These are phyloP conservation scores for Saccharomycopsis fodiens DNA, from an alignment of 805 yeast species.

Conservation along the genomic window DNA sequence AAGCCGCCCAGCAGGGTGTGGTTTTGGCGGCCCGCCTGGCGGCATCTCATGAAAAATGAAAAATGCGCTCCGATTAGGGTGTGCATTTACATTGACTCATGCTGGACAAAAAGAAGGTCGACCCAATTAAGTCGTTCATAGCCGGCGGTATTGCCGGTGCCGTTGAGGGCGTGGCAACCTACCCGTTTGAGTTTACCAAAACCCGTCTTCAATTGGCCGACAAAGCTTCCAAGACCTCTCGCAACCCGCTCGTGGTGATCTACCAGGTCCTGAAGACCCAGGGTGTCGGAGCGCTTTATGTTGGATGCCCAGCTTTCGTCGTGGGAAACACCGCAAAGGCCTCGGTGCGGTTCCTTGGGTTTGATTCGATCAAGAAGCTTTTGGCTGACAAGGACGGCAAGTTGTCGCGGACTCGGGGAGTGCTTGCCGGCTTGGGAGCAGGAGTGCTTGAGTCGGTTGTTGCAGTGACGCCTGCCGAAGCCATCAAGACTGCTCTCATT, in stretches of 20 bases:
- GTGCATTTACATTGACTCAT: too few species aligned
- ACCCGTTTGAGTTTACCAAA: constrained; percentile 96
- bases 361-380: constrained; percentile 73
- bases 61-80: too few species aligned
- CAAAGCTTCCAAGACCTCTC: constrained; percentile 53
- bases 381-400: constrained; percentile 81
- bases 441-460: constrained; percentile 86
- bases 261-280: constrained; percentile 67
- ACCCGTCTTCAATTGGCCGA: constrained; percentile 81
- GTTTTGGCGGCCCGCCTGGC: too few species aligned
- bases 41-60: too few species aligned
- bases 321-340: constrained; percentile 96
- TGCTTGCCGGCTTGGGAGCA: constrained; percentile 95
- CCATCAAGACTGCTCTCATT: constrained; percentile 90
- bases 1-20: too few species aligned
- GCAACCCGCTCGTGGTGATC: constrained; percentile 80
- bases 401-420: constrained; percentile 84
- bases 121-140: constrained; percentile 73
- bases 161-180: constrained; percentile 83
- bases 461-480: constrained; percentile 96
- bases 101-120: constrained; percentile 34
- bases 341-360: constrained; percentile 89
- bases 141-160: constrained; percentile 99
- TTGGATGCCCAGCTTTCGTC: constrained; percentile 95
- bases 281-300: constrained; percentile 74